Evolutionary conservation across 164 flowering plant genomes (phyloP), one percentile per base, ranked within the genome.

Genomic region (Paratinospora sagittata): DNA sequence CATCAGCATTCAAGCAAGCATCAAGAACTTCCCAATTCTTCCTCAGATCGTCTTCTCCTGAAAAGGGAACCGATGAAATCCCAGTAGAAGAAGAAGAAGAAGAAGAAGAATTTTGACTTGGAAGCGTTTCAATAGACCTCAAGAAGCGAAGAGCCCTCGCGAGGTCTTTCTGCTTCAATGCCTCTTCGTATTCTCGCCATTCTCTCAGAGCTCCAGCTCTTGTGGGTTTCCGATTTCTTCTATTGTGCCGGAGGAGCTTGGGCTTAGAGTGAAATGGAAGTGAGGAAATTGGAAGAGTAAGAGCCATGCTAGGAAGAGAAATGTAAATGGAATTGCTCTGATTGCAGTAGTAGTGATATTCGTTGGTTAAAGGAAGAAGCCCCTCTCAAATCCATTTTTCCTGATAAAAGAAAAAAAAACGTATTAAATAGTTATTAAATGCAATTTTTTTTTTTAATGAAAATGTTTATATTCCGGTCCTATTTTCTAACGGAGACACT

Each of bases 1-100:
- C 94, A 79, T 90, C 93, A 0, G 98, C 97, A 81, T 88, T 92
- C 84, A 95, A 79, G 75, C 98, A 95, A 36, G 98, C 79, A 75
- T 92, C 97, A 57, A 95, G 68, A 5, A 95, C 87, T 75, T 92
- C 91, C 97, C 92, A 95, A 60, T 92, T 92, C 17, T 12, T 76
- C 96, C 41, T 27, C 26, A 76, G 27, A 71, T 21, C 60, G 27
- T 19, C 37, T 13, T 47, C 57, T 10, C 3, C 65, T 39, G 8
- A 39, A 34, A n/a, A n/a, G n/a, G n/a, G n/a, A n/a, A n/a, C n/a
- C n/a, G n/a, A n/a, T n/a, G n/a, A 27, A 24, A 23, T 36, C 16
- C 9, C 65, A 19, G 77, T 34, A 47, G n/a, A n/a, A n/a, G 71
- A 73, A 69, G 74, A 23, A 27, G 77, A 21, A 23, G 76, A 33